phyloP scores from a whole-genome alignment of 345 rosid genomes.

The Brassica cretica region DNA sequence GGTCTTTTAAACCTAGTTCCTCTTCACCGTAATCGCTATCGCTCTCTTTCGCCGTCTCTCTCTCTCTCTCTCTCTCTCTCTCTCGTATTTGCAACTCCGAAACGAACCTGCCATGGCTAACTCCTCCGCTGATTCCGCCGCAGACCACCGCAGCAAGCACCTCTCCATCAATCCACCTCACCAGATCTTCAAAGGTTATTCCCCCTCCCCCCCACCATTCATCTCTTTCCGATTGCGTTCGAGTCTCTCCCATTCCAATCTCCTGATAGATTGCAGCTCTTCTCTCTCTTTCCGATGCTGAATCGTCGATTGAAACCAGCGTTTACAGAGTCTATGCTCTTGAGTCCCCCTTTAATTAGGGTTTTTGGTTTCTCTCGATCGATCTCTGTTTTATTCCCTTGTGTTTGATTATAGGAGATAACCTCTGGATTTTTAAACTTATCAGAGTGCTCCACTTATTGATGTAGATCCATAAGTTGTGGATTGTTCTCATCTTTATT shows the following conservation, averaged over 20 bases:
- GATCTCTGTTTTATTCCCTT: neutral
- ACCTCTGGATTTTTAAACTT: neutral
- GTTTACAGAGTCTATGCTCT: neutral
- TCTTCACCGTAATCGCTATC: constrained; percentile 30
- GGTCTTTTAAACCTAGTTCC: constrained; percentile 41
- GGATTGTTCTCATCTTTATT: neutral
- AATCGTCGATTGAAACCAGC: constrained; percentile 11
- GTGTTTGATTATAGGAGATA: neutral
- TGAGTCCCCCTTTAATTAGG: constrained; percentile 16
- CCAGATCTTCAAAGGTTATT: constrained; percentile 77
- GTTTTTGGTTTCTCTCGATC: constrained; percentile 20
- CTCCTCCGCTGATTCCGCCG: constrained; percentile 48
- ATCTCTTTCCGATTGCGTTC: neutral
- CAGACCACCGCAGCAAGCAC: constrained; percentile 44
- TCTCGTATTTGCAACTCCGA: constrained; percentile 33
- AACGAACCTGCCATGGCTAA: constrained; percentile 70
- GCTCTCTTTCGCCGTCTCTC: constrained; percentile 3
- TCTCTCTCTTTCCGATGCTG: neutral
- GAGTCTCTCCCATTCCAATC: constrained; percentile 13
- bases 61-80: neutral
- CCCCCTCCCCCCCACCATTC: neutral
- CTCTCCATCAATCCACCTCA: constrained; percentile 67
- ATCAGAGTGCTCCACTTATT: neutral
- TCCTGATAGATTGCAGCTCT: constrained; percentile 2
- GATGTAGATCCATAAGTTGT: constrained; percentile 13